Evolutionary conservation across 345 rosid species (phyloP), one percentile per base, ranked within the genome.

Genomic region (Ricinus communis): DNA sequence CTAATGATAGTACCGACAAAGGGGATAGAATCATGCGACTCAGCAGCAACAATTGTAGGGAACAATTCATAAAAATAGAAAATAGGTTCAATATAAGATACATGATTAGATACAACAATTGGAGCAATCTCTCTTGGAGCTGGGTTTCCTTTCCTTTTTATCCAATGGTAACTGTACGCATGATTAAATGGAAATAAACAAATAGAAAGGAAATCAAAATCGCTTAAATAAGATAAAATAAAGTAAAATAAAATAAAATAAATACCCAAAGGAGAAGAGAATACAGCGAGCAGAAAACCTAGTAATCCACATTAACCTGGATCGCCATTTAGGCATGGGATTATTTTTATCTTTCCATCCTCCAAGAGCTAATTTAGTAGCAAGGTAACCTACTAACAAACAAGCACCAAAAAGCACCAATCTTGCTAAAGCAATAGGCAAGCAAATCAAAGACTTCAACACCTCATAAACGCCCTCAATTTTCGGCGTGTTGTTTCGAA

Each of bases 1-100:
- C 99, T 87, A 76, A 95, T 92, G 53, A 95, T 95, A 72, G 99
- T 95, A 76, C 99, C 97, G 36, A 95, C 99, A 66, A 89, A 81
- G 10, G 99, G 99, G 54, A 92, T 82, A 46, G 96, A 82, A 76
- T 95, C 99, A 77, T 95, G 99, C 9, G 97, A 87, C 74, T 92
- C 97, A 0, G 99, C 82, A 0, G 99, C 97, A 69, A 95, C 99
- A 76, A 95, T 95, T 22, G 99, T 95, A 0, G 99, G 97, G 65
- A 85, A 95, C 36, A 95, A 71, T 67, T 95, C 99, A 68, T 89
- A 95, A 73, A 95, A 95, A 71, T 87, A 95, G 80, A 95, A 92
- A 59, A 95, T 95, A 30, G 99, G 99, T 25, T 95, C 99, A 1
- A 92, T 85, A 60, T 84, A 95, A 22, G 99, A 95, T 8, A 95